phyloP scores from a whole-genome alignment of 2,329 filamentous ascomycete species.

The Monosporascus sp. region DNA sequence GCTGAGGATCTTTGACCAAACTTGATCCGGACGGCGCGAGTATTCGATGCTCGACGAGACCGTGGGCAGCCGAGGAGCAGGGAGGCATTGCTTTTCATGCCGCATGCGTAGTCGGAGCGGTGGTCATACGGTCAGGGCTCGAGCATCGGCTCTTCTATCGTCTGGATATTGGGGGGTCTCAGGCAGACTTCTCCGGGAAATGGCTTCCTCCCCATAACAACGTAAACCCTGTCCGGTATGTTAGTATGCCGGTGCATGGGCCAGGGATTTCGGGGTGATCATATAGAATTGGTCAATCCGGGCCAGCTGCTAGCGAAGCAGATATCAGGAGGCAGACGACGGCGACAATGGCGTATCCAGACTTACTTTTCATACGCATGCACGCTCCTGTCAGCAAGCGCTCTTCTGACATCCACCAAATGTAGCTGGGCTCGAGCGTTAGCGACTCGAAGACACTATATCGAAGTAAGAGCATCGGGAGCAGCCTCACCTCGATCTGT shows the following conservation, averaged over 20 bases:
- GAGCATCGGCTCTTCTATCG: background rate
- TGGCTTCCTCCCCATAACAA: conserved; percentile 49
- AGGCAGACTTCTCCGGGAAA: conserved; percentile 25
- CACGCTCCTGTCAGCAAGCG: conserved; percentile 39
- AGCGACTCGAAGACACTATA: conserved; percentile 2
- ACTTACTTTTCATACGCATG: conserved; percentile 43
- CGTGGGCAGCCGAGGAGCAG: too few relatives aligned
- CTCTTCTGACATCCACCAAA: conserved; percentile 44
- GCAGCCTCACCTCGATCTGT: conserved; percentile 42
- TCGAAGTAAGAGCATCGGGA: background rate
- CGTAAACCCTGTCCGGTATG: conserved; percentile 27
- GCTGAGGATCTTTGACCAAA: too few relatives aligned
- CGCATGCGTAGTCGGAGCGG: background rate
- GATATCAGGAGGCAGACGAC: too few relatives aligned
- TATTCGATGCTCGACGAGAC: too few relatives aligned
- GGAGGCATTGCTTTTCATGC: too few relatives aligned
- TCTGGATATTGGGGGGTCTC: background rate
- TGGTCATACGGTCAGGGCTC: background rate
- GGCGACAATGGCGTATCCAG: background rate
- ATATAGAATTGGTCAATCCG: background rate
- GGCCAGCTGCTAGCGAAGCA: too few relatives aligned
- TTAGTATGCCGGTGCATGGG: background rate
- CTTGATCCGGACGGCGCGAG: too few relatives aligned
- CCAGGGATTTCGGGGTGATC: too few relatives aligned
- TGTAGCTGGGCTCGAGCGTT: conserved; percentile 31